Percentiles rank a stretch among this genome's conserved stretches.
Evolutionary conservation across 768 basidiomycete genomes (phyloP).

Genomic region (Termitomyces heimii): DNA sequence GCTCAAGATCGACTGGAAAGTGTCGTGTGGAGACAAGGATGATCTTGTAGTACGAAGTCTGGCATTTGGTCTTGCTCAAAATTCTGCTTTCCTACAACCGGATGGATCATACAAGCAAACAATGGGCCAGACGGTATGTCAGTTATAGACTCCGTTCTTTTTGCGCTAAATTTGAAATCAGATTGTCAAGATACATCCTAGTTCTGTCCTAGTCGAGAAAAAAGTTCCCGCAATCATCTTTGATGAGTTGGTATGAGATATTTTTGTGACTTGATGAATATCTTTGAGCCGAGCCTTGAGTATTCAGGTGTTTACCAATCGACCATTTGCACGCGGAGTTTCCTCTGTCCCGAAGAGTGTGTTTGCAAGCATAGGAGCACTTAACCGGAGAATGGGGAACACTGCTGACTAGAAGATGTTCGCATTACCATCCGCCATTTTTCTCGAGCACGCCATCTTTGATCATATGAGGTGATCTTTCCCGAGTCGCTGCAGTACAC

Average conservation of each 20-base stretch:
- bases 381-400: conserved; percentile 21
- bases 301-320: conserved; percentile 66
- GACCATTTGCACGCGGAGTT: conserved; percentile 89
- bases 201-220: conserved; percentile 75
- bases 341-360: conserved; percentile 66
- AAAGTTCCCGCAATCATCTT: conserved; percentile 86
- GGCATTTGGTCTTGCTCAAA: conserved; percentile 71
- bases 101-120: conserved; percentile 86
- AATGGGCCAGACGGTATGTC: conserved; percentile 61
- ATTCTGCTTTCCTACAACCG: conserved; percentile 78
- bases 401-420: neutral
- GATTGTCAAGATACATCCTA: conserved; percentile 89
- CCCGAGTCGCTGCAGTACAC: neutral
- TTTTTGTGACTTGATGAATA: neutral
- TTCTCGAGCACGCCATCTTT: neutral
- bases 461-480: too few relatives aligned
- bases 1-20: conserved; percentile 52
- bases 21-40: conserved; percentile 55
- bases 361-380: conserved; percentile 27
- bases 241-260: conserved; percentile 75
- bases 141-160: neutral
- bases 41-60: conserved; percentile 69
- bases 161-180: conserved; percentile 11
- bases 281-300: neutral
- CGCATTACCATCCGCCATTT: neutral